Base-by-base conservation (phyloP, 2,329 filamentous ascomycete genomes). In the Aspergillus ochraceus region DNA sequence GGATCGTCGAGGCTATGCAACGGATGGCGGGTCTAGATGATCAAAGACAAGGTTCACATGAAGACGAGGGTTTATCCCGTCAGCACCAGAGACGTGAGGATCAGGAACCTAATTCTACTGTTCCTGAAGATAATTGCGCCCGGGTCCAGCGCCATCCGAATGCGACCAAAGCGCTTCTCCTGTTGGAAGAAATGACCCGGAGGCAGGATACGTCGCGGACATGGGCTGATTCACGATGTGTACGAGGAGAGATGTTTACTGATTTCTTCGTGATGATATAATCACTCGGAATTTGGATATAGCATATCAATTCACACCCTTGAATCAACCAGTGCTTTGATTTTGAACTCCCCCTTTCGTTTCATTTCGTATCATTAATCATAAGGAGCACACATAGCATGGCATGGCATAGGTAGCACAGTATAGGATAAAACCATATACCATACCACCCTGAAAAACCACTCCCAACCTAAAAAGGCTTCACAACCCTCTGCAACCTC, bases 181-280 rank as follows among this genome's bases (percentile, higher is more conserved):
- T 75, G 6, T 54, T 75, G 26, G 67, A 73, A 59, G 73, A 75
- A 64, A 74, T 75, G 73, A 70, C 66, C 14, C 60, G 71, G 5
- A 64, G 73, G 14, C 73, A 75, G 55, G 72, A 74, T 64, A 66
- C 65, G 10, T 72, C 72, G 4, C 66, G 71, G 17, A 72, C 71
- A 4, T 73, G 71, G 71, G 73, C 73, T 2, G 73, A 75, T 55
- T 74, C 73, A 26, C 66, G 66, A 20, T 72, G 66, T 58, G 73
- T 75, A n/a, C 64, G 73, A 36, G 62, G 66, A 20, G 73, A 75
- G 45, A 49, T 75, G 8, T 75, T 75, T 61, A 57, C 69, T 8
- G 71, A 75, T 55, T 71, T 68, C 47, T 75, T 72, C 54, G 64
- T 75, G 3, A 66, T 75, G 57, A 75, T 75, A 60, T 67, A 60